These are phyloP conservation scores for Neurospora tetraspora DNA, from an alignment of 495 filamentous ascomycete genomes.

Conservation along the genomic window DNA sequence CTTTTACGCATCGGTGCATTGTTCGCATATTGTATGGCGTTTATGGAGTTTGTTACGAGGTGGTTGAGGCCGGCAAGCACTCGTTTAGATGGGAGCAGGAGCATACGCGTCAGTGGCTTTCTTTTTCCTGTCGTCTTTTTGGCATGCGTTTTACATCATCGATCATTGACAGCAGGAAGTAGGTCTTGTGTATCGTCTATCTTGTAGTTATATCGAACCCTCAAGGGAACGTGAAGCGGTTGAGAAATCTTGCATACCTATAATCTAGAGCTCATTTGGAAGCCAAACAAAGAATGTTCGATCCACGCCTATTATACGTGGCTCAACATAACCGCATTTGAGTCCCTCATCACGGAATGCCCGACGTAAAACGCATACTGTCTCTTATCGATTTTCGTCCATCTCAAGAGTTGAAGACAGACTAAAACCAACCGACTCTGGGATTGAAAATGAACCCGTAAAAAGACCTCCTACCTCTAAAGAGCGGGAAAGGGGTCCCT, in stretches of 20 bases:
- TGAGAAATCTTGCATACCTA: neutral
- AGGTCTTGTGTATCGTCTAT: neutral
- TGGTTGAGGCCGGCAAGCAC: neutral
- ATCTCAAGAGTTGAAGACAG: neutral
- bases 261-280: neutral
- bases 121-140: neutral
- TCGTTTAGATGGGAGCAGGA: neutral
- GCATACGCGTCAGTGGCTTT: neutral
- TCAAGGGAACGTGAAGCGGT: neutral
- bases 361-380: neutral
- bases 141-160: neutral
- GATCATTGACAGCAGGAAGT: neutral
- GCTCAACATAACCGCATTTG: neutral
- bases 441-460: neutral
- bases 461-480: constrained; percentile 2
- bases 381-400: neutral
- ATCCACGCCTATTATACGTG: neutral
- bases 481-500: constrained; percentile 42
- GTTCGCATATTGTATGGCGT: neutral
- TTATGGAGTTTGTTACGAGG: constrained; percentile 1
- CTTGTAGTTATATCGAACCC: neutral
- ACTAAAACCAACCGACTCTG: neutral
- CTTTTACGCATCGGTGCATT: neutral
- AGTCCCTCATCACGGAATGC: neutral
- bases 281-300: neutral